Base-by-base conservation (phyloP, 176 grass and related monocot species). In the Eleusine coracana region DNA sequence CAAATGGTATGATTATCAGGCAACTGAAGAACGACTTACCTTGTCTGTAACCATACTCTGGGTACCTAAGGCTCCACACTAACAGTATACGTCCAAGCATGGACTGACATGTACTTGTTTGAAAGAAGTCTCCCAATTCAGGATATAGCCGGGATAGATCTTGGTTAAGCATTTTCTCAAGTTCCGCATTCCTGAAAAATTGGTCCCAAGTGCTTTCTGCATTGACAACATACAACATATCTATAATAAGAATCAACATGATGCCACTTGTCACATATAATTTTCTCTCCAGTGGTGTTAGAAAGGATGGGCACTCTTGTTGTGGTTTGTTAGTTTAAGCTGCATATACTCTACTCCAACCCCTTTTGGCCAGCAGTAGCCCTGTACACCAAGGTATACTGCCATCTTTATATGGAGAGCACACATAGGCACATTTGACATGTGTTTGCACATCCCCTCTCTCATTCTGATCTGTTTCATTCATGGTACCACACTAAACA, bases 141-240 rank as follows among this genome's bases (percentile, higher is more conserved):
- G 96, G 96, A 83, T 99, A 96, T 41, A 99, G 81, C 28, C 93
- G 76, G 44, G 93, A 93, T 42, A 99, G 74, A 89, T 99, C 96
- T 78, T 99, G 93, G 65, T 99, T 92, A 67, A 99, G 83, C 85
- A 90, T 93, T 91, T 85, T 99, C 70, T 99, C 96, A 74, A 96
- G 84, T 85, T 99, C 96, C 1, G 93, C 96, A 83, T 99, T 96
- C 73, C 78, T 89, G 86, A 99, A 99, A 89, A 89, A 99, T 31
- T 90, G 96, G 75, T 91, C 93, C 96, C 96, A 96, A 11, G 90
- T 93, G 96, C 96, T 98, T 64, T 93, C 96, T 99, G 87, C 73
- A 83, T 83, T 70, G 41, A 83, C 29, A 50, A 83, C 70, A 59
- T 40, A 70, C 20, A 75, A 20, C 39, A 50, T 82, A 38, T 45